phyloP scores from a whole-genome alignment of 2,329 filamentous ascomycete genomes.

The Sclerotinia sclerotiorum region DNA sequence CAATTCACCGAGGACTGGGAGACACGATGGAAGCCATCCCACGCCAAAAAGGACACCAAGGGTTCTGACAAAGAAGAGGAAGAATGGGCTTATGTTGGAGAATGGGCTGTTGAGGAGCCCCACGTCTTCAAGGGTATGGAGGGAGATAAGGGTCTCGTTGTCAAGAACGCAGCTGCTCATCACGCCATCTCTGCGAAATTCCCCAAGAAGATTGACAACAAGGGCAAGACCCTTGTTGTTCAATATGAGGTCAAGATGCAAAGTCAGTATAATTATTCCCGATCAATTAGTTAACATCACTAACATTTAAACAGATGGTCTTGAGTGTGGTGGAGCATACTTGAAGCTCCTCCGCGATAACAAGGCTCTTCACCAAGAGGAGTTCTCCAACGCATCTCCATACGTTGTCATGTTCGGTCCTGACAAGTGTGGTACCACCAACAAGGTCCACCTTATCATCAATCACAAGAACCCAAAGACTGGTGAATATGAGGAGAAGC shows the following conservation, averaged over 20 bases:
- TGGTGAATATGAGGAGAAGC: slow-evolving; percentile 99
- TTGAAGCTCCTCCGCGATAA: slow-evolving; percentile 98
- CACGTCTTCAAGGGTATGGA: slow-evolving; percentile 85
- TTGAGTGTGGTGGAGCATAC: slow-evolving; percentile 98
- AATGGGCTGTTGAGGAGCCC: slow-evolving; percentile 96
- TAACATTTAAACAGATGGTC: slow-evolving; percentile 63
- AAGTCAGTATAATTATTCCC: slow-evolving; percentile 59
- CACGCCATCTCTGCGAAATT: slow-evolving; percentile 99
- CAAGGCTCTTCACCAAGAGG: slow-evolving; percentile 92
- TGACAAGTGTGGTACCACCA: slow-evolving; percentile 98
- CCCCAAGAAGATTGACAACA: slow-evolving; percentile 93
- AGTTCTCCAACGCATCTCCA: slow-evolving; percentile 95
- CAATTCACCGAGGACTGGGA: slow-evolving; percentile 99
- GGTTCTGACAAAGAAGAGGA: slow-evolving; percentile 68
- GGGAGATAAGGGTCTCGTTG: slow-evolving; percentile 92
- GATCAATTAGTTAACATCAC: slow-evolving; percentile 32
- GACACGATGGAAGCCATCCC: slow-evolving; percentile 85
- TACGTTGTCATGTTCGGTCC: slow-evolving; percentile 99
- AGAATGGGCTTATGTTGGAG: slow-evolving; percentile 96
- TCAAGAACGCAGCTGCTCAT: slow-evolving; percentile 97
- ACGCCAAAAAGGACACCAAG: slow-evolving; percentile 87
- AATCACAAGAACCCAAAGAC: slow-evolving; percentile 99
- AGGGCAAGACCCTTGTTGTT: slow-evolving; percentile 93
- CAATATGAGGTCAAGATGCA: slow-evolving; percentile 99
- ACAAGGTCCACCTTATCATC: slow-evolving; percentile 99